These are phyloP conservation scores for Fusarium subglutinans DNA, from an alignment of 2,329 filamentous ascomycete genomes.

Conservation along the genomic window DNA sequence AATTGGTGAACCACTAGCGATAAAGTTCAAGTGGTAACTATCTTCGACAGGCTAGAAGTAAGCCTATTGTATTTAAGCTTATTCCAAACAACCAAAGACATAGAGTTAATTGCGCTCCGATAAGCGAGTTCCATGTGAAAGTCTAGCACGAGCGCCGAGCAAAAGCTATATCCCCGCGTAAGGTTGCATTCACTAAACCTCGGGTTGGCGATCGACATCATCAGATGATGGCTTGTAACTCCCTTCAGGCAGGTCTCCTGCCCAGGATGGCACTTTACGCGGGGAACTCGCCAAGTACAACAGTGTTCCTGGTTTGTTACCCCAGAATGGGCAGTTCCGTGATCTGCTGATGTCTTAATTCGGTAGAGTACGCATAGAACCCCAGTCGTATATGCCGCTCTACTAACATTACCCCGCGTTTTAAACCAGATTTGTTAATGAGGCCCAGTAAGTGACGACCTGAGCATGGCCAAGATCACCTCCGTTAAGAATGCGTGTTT, in stretches of 20 bases:
- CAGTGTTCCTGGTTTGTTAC: background rate
- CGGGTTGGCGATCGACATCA: background rate
- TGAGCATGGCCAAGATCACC: too few relatives aligned
- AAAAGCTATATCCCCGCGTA: background rate
- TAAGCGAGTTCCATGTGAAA: background rate
- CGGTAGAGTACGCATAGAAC: background rate
- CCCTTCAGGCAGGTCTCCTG: background rate
- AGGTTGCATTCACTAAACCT: background rate
- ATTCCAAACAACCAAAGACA: background rate
- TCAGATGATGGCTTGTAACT: background rate
- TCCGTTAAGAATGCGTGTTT: too few relatives aligned
- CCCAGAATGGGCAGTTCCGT: background rate
- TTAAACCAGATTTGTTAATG: background rate
- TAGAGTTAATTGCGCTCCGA: background rate
- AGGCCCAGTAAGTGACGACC: background rate
- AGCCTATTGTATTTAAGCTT: background rate
- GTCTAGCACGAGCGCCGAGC: background rate
- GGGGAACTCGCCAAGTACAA: background rate
- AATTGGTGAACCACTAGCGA: background rate
- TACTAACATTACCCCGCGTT: background rate
- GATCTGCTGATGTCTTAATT: background rate
- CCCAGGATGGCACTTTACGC: background rate
- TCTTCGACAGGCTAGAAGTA: rapidly evolving
- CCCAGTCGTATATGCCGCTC: background rate
- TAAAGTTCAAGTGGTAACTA: background rate